phyloP scores from a whole-genome alignment of 169 alveolate species.

The Plasmodium gonderi region DNA sequence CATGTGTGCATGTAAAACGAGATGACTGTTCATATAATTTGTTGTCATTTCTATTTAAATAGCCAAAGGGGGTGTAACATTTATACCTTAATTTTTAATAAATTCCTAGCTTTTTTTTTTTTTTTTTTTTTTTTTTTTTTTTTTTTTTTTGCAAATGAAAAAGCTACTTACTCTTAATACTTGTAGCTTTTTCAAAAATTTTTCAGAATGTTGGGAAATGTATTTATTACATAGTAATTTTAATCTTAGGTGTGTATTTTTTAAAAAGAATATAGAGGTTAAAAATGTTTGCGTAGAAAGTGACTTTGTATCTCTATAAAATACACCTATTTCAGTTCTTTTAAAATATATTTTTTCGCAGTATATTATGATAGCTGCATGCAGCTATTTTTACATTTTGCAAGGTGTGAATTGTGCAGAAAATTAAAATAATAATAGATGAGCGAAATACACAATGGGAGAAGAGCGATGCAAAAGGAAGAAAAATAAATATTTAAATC shows the following conservation, averaged over 20 bases:
- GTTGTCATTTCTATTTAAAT: not conserved
- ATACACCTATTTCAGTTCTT: not conserved
- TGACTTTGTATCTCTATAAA: not conserved
- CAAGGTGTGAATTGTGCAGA: not conserved
- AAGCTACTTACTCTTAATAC: not conserved
- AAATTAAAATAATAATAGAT: not conserved
- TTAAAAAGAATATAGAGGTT: not conserved
- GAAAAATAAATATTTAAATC: not conserved
- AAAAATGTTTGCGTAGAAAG: not conserved
- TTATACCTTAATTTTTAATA: not conserved
- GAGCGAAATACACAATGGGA: too few species aligned
- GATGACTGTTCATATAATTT: not conserved
- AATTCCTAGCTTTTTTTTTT: not conserved
- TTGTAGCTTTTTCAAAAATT: not conserved
- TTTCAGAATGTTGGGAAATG: not conserved
- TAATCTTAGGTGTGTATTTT: not conserved
- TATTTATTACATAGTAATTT: not conserved
- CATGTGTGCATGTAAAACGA: not conserved
- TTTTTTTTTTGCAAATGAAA: conserved; percentile 10
- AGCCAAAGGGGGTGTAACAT: not conserved
- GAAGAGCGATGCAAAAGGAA: not conserved
- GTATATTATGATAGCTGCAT: not conserved
- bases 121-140: not conserved
- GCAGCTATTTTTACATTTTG: not conserved
- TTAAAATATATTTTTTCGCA: not conserved